These are phyloP conservation scores for Suhomyces bribrorum DNA, from an alignment of 1,139 yeast species.

Conservation along the genomic window DNA sequence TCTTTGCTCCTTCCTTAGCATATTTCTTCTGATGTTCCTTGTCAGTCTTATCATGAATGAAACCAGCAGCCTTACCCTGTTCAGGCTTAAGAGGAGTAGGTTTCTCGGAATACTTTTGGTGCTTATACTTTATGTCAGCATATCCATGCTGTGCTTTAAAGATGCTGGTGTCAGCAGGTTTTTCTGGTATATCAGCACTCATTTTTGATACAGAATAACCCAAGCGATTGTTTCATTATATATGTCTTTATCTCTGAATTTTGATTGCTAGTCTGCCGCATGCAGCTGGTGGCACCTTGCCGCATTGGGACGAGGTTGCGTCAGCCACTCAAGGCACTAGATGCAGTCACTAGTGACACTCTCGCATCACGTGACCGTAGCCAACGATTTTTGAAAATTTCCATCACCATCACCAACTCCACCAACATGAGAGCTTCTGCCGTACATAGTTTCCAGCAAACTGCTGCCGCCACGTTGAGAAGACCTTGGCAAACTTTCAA, in stretches of 20 bases:
- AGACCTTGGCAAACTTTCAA: conserved; percentile 89
- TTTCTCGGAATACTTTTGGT: conserved; percentile 36
- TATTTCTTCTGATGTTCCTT: conserved; percentile 42
- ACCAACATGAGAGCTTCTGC: conserved; percentile 56
- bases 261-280: conserved; percentile 7
- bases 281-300: conserved; percentile 9
- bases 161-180: conserved; percentile 31
- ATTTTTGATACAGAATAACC: conserved; percentile 10
- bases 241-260: conserved; percentile 2
- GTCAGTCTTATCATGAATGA: conserved; percentile 33
- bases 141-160: conserved; percentile 38
- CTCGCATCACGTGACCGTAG: conserved; percentile 1
- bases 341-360: background rate
- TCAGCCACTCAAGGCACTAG: no score
- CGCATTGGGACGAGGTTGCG: conserved; percentile 4
- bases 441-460: conserved; percentile 53
- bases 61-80: conserved; percentile 31
- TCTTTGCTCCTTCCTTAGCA: conserved; percentile 33
- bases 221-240: conserved; percentile 1
- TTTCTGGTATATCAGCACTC: conserved; percentile 28
- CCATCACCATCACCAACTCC: background rate
- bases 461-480: conserved; percentile 54
- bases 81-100: conserved; percentile 38
- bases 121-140: conserved; percentile 29
- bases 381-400: conserved; percentile 8